Evolutionary conservation across 208 protist genomes (phyloP).

Genomic region (Leishmania amazonensis): DNA sequence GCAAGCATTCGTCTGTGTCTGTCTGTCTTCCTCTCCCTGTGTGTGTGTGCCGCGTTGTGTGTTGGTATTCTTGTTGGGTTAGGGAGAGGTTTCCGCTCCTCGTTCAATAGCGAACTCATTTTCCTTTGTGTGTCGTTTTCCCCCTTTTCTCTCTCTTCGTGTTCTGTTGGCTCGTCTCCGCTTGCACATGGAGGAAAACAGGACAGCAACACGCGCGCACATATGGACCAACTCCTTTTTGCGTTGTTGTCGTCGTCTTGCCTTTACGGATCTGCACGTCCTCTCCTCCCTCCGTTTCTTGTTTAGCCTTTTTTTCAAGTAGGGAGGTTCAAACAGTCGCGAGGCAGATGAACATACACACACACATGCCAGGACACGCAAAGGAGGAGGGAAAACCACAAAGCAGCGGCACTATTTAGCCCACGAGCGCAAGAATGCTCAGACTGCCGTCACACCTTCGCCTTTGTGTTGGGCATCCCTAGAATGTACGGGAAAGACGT

Average conservation of each 20-base stretch:
- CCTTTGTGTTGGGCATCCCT: background rate
- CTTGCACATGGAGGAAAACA: no score
- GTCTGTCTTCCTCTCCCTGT: slow-evolving; percentile 7
- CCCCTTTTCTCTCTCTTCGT: background rate
- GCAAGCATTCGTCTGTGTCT: background rate
- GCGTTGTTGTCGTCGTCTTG: background rate
- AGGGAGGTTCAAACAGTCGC: background rate
- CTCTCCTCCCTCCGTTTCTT: slow-evolving; percentile 7
- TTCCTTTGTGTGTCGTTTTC: background rate
- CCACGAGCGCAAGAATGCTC: background rate
- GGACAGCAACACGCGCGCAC: no score
- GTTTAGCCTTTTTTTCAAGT: slow-evolving; percentile 2
- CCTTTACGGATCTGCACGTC: background rate
- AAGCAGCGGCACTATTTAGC: background rate
- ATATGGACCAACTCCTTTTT: no score
- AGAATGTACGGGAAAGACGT: background rate
- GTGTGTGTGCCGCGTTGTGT: no score
- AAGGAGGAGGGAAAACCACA: background rate
- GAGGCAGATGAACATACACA: background rate
- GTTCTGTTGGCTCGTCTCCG: background rate
- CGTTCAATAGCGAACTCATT: background rate
- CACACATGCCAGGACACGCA: background rate
- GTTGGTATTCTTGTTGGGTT: no score
- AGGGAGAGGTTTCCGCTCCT: no score
- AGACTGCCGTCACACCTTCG: background rate